Evolutionary conservation across 805 yeast species (phyloP).

Genomic region (Kazachstania viticola): DNA sequence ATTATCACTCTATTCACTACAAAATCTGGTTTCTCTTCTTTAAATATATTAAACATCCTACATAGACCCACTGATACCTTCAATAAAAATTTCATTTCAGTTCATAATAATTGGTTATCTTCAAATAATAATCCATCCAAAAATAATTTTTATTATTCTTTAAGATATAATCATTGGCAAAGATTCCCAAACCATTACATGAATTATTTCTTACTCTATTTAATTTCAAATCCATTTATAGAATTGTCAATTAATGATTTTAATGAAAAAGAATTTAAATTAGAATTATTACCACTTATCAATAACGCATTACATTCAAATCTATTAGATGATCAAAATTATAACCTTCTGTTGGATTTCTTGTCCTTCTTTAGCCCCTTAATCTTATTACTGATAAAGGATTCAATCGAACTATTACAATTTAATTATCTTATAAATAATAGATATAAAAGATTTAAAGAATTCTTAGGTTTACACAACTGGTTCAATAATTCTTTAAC

Average conservation of each 20-base stretch:
- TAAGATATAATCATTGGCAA: no score
- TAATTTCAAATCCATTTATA: background rate
- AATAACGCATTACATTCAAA: constrained; percentile 1
- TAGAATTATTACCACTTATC: constrained; percentile 2
- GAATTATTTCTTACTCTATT: background rate
- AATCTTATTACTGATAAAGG: no score
- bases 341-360: constrained; percentile 9
- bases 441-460: no score
- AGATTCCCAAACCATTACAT: no score
- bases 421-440: no score
- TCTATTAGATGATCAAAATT: constrained; percentile 2
- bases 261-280: constrained; percentile 1
- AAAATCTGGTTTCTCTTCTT: constrained; percentile 13
- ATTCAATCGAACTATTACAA: no score
- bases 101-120: no score
- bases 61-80: background rate
- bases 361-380: constrained; percentile 1
- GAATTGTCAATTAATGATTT: background rate
- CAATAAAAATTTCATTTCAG: no score
- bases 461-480: no score
- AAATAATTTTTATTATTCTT: no score
- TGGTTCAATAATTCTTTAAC: no score
- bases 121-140: no score
- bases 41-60: constrained; percentile 3
- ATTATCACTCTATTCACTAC: constrained; percentile 16